phyloP scores from a whole-genome alignment of 2,329 filamentous ascomycete genomes.

The Dactylellina parvicollis region DNA sequence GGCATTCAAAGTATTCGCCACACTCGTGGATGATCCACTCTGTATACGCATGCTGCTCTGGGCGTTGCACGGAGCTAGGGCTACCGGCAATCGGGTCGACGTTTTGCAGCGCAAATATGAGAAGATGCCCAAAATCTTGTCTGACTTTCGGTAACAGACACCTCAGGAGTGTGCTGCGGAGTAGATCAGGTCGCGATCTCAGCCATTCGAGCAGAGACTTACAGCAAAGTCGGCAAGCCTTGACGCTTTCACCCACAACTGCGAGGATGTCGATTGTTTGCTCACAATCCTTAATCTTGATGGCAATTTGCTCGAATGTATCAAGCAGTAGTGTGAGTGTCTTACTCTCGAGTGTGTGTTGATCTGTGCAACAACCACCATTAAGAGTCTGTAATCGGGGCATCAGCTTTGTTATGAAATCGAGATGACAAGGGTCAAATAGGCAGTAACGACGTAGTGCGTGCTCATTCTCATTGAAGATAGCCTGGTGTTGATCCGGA shows the following conservation, averaged over 20 bases:
- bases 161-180: conserved; percentile 56
- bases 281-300: conserved; percentile 74
- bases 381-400: conserved; percentile 67
- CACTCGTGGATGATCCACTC: conserved; percentile 55
- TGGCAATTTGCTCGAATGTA: conserved; percentile 79
- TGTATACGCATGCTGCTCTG: conserved; percentile 43
- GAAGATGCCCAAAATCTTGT: conserved; percentile 55
- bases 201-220: conserved; percentile 55
- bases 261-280: conserved; percentile 70
- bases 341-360: conserved; percentile 64
- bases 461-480: conserved; percentile 76
- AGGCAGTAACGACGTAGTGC: conserved; percentile 81
- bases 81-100: conserved; percentile 49
- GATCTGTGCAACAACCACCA: conserved; percentile 63
- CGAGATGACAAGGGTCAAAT: conserved; percentile 76
- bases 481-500: conserved; percentile 66
- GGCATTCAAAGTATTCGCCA: conserved; percentile 54
- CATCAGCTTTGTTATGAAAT: conserved; percentile 73
- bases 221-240: conserved; percentile 55
- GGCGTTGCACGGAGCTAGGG: conserved; percentile 37
- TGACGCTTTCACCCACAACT: conserved; percentile 67
- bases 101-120: conserved; percentile 56
- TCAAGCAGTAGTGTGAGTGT: conserved; percentile 64
- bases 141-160: conserved; percentile 56
- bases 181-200: conserved; percentile 45